Percentiles rank a stretch among this genome's conserved stretches.
phyloP scores from a whole-genome alignment of 768 basidiomycete species.

The Lactarius sanguifluus region DNA sequence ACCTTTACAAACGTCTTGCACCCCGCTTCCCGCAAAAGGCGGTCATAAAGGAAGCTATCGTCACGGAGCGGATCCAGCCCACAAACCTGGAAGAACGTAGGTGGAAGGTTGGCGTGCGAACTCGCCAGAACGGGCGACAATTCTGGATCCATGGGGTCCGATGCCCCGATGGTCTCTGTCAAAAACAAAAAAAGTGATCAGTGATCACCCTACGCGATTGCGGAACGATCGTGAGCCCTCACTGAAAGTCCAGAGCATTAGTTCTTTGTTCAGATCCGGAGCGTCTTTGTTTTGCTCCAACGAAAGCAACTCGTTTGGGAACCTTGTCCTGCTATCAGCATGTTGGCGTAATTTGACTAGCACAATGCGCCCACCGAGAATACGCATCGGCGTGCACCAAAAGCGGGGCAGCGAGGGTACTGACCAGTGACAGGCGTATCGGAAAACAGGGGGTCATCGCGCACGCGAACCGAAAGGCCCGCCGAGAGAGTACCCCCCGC shows the following conservation, averaged over 20 bases:
- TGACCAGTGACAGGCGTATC: slow-evolving; percentile 32
- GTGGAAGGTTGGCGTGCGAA: slow-evolving; percentile 10
- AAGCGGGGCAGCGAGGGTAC: slow-evolving; percentile 29
- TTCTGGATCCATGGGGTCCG: slow-evolving; percentile 5
- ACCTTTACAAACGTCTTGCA: slow-evolving; percentile 7
- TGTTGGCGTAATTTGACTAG: background rate
- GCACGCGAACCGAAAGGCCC: slow-evolving; percentile 30
- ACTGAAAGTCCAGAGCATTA: background rate
- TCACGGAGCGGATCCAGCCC: slow-evolving; percentile 18
- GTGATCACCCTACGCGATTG: background rate
- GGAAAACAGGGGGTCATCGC: slow-evolving; percentile 31
- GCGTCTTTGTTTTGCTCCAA: slow-evolving; percentile 16
- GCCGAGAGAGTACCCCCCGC: slow-evolving; percentile 33
- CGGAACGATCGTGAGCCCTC: background rate
- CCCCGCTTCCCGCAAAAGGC: slow-evolving; percentile 5
- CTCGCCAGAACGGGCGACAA: slow-evolving; percentile 10
- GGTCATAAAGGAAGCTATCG: slow-evolving; percentile 14
- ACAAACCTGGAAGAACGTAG: slow-evolving; percentile 8
- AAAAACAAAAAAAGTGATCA: background rate
- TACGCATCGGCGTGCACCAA: slow-evolving; percentile 30
- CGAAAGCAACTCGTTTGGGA: slow-evolving; percentile 12
- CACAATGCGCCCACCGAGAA: slow-evolving; percentile 20
- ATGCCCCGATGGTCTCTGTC: background rate
- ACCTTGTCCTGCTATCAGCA: background rate
- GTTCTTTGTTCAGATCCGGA: background rate